Conservation (phyloP, 345 rosid species). For the Viola odorata region DNA sequence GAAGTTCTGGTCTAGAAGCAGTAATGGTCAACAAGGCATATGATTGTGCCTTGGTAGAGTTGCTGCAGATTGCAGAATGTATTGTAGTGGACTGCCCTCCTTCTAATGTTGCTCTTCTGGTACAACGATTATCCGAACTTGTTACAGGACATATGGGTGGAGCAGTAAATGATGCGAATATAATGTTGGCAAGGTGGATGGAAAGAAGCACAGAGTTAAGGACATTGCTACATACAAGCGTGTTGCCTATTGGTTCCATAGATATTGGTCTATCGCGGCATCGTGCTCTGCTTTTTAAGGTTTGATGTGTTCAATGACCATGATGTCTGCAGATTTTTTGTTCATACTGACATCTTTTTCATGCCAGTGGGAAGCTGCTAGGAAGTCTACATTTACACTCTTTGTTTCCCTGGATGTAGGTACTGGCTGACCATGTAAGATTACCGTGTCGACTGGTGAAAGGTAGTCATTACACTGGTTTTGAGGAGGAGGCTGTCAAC, state of each 20-base stretch:
- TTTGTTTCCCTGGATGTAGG: slow-evolving; percentile 48
- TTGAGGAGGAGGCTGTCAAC: slow-evolving; percentile 97
- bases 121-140: slow-evolving; percentile 82
- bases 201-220: slow-evolving; percentile 77
- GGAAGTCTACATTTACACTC: slow-evolving; percentile 7
- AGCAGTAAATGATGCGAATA: slow-evolving; percentile 81
- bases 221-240: slow-evolving; percentile 65
- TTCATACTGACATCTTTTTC: too few species aligned
- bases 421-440: slow-evolving; percentile 71
- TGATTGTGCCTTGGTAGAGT: slow-evolving; percentile 74
- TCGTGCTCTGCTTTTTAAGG: slow-evolving; percentile 99
- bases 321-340: background rate
- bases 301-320: slow-evolving; percentile 19
- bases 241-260: slow-evolving; percentile 86
- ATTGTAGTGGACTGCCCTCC: slow-evolving; percentile 66
- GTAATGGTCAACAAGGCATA: slow-evolving; percentile 62
- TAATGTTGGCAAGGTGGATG: slow-evolving; percentile 78
- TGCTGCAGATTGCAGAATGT: slow-evolving; percentile 78
- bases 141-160: slow-evolving; percentile 99
- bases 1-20: slow-evolving; percentile 72
- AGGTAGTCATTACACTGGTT: slow-evolving; percentile 98
- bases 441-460: slow-evolving; percentile 94
- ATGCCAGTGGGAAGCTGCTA: background rate
- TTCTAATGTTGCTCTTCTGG: slow-evolving; percentile 55
- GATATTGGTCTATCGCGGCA: slow-evolving; percentile 85